Base-by-base conservation (phyloP, 1,139 yeast species). In the Meyerozyma elateridarum region DNA sequence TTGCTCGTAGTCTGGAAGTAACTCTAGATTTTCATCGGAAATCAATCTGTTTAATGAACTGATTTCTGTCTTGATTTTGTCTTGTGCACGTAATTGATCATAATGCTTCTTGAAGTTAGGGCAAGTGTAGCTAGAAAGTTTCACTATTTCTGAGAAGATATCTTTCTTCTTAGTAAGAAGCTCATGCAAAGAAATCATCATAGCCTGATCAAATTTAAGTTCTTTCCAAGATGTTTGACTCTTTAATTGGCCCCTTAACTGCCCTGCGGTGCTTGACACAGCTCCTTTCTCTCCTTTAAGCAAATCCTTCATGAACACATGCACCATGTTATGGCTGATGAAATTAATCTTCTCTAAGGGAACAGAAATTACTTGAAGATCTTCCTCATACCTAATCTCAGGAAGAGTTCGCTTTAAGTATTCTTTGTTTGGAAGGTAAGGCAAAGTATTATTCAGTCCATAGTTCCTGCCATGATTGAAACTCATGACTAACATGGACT, bases 1-100 rank as follows among this genome's bases (percentile, higher is more conserved):
- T 54, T 87, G 95, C 47, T 88, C 94, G 51, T 91, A 91, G 53
- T 91, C 96, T 1, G 98, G 98, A 29, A 91, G 65, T 33, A 93
- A 64, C 41, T 85, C 96, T 50, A 93, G 64, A 47, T 89, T 93
- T 45, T 89, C 95, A 41, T 85, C 95, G 1, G 94, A 80, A 40
- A 88, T 72, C 31, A 82, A 60, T 31, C 70, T 67, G 46, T 79
- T 75, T 44, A 88, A 58, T 0, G 66, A 57, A 4, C 63, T 72
- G 14, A 88, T 78, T 40, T 79, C 71, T 12, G 55, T 49, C 35
- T 70, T 64, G 22, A 84, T 52, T 22, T 52, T 40, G 35, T 66
- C 64, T 38, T 70, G 73, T 31, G 69, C 61, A 30, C 73, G 66
- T 19, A 76, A 61, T 27, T 69, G 71, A 2, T 55, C 43, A 39